phyloP scores from a whole-genome alignment of 129 eudicot genomes.

The Ambrosia trifida region DNA sequence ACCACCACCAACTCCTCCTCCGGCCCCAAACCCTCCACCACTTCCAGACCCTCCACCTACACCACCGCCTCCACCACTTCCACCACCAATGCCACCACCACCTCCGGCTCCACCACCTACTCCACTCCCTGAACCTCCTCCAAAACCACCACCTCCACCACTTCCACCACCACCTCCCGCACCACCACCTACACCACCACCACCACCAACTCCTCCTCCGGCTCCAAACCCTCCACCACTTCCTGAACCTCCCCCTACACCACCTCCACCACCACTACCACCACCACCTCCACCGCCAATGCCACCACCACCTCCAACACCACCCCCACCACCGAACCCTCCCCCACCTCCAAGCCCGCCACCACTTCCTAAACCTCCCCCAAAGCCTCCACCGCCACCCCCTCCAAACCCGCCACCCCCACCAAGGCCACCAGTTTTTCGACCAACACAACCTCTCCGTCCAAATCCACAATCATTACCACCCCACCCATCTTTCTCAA shows the following conservation, averaged over 20 bases:
- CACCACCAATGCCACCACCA: constrained; percentile 18
- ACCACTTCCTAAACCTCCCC: constrained; percentile 2
- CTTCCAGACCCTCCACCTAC: background rate
- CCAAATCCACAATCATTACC: constrained; percentile 26
- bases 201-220: background rate
- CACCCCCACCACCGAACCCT: background rate
- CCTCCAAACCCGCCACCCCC: background rate
- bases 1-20: constrained; percentile 24
- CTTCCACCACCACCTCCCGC: background rate
- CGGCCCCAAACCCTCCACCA: constrained; percentile 14
- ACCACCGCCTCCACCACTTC: constrained; percentile 20
- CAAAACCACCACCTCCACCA: background rate
- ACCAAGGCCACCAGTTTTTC: no score
- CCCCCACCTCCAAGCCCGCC: constrained; percentile 1
- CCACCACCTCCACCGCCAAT: constrained; percentile 11
- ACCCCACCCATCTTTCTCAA: constrained; percentile 34
- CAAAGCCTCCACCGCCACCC: background rate
- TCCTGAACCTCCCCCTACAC: background rate
- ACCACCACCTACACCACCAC: background rate
- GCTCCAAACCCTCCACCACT: background rate
- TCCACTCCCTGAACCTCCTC: background rate
- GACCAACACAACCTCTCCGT: background rate
- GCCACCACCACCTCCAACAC: background rate
- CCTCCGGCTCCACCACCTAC: background rate
- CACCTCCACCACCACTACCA: constrained; percentile 1